These are phyloP conservation scores for Porosira glacialis DNA, from an alignment of 352 stramenopile species.

Conservation along the genomic window DNA sequence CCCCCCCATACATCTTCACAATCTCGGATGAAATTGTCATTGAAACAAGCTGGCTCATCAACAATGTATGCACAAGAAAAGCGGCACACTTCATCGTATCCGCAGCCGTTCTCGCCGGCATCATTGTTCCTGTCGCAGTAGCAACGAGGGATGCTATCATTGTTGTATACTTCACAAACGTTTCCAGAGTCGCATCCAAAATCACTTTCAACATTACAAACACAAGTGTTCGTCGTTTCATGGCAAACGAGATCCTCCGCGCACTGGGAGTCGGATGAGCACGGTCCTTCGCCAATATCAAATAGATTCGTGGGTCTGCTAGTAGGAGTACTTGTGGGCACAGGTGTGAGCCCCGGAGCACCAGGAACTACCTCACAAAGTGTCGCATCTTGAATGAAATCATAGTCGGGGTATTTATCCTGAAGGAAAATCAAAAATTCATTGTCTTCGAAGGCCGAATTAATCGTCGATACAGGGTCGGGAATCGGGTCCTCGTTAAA, in stretches of 20 bases:
- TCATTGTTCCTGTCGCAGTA: background rate
- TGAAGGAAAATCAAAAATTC: conserved; percentile 28
- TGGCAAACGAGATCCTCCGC: conserved; percentile 12
- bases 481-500: conserved; percentile 21
- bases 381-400: conserved; percentile 33
- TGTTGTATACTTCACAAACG: background rate
- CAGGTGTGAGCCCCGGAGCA: no score
- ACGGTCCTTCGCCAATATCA: background rate
- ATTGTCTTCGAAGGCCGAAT: conserved; percentile 9
- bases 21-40: background rate
- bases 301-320: no score
- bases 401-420: conserved; percentile 27
- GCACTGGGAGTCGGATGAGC: conserved; percentile 8
- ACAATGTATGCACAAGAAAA: background rate
- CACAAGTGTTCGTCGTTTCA: background rate
- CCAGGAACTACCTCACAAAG: no score
- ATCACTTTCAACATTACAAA: background rate
- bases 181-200: background rate
- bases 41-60: background rate
- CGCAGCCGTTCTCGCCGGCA: background rate
- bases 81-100: background rate
- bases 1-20: background rate
- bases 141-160: background rate
- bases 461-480: conserved; percentile 17
- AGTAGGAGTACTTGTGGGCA: no score